These are phyloP conservation scores for Cladosporium sp. DNA, from an alignment of 2,329 filamentous ascomycete genomes.

Conservation along the genomic window DNA sequence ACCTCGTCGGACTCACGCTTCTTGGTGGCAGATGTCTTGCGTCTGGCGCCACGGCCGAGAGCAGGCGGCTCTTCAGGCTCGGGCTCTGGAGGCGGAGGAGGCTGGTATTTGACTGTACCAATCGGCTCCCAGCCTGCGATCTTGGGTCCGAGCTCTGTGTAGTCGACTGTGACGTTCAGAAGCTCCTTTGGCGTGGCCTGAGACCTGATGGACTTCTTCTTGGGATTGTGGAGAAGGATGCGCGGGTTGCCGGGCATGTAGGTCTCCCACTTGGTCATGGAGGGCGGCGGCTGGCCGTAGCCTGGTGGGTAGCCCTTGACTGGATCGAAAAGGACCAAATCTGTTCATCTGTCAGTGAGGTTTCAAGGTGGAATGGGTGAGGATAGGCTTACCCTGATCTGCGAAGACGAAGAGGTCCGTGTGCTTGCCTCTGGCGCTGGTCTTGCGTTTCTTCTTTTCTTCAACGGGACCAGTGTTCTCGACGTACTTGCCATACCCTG, in stretches of 20 bases:
- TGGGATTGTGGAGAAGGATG: slow-evolving; percentile 22
- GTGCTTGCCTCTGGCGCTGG: slow-evolving; percentile 10
- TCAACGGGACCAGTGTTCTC: not conserved
- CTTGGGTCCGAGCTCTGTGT: slow-evolving; percentile 18
- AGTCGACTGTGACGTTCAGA: slow-evolving; percentile 17
- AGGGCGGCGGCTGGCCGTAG: slow-evolving; percentile 4
- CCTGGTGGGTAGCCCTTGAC: slow-evolving; percentile 15
- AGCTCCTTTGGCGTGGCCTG: slow-evolving; percentile 14
- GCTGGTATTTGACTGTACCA: not conserved
- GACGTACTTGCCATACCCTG: not conserved
- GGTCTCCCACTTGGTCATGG: slow-evolving; percentile 11
- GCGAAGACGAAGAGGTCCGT: not conserved
- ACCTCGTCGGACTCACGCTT: slow-evolving; percentile 3
- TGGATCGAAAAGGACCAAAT: slow-evolving; percentile 27
- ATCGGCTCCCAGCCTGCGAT: slow-evolving; percentile 14
- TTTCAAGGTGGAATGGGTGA: slow-evolving; percentile 21
- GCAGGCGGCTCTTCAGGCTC: not conserved
- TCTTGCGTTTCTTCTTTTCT: slow-evolving; percentile 9
- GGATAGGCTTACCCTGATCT: slow-evolving; percentile 28
- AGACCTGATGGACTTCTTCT: slow-evolving; percentile 15
- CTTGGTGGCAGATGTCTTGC: not conserved
- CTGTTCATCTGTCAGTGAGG: slow-evolving; percentile 13
- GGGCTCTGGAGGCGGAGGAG: not conserved
- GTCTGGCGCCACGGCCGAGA: not conserved
- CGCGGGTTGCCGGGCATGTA: slow-evolving; percentile 21